Conservation (phyloP, 2,329 filamentous ascomycete species). For the Colletotrichum graminicola region DNA sequence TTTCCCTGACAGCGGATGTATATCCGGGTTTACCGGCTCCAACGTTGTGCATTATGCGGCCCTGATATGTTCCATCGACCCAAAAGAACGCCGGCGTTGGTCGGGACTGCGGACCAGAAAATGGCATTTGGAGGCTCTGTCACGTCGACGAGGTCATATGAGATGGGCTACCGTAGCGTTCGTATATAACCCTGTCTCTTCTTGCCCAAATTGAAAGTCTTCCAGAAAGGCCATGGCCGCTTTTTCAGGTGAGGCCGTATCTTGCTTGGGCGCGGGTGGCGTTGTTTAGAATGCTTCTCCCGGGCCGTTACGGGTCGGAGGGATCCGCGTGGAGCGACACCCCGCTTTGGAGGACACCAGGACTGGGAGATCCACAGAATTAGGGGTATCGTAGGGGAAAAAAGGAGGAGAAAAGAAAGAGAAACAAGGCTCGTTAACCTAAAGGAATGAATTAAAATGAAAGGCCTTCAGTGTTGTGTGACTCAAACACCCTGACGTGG, state of each 20-base stretch:
- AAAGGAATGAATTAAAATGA: not conserved
- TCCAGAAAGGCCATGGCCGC: slow-evolving; percentile 25
- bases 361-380: not conserved
- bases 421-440: not conserved
- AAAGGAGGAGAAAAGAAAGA: no score
- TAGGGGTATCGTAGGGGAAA: not conserved
- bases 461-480: not conserved
- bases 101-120: not conserved
- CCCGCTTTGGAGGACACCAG: not conserved
- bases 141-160: slow-evolving; percentile 10
- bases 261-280: slow-evolving; percentile 9
- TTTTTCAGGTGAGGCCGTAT: slow-evolving; percentile 31
- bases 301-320: not conserved
- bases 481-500: not conserved
- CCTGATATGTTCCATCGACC: not conserved
- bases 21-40: not conserved
- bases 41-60: not conserved
- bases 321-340: slow-evolving; percentile 17
- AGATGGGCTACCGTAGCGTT: slow-evolving; percentile 15
- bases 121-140: not conserved
- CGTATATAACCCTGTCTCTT: not conserved
- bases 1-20: not conserved
- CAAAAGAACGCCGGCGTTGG: not conserved
- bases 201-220: slow-evolving; percentile 9
- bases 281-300: slow-evolving; percentile 10